These are phyloP conservation scores for Pseudogymnoascus sp. DNA, from an alignment of 2,329 filamentous ascomycete genomes.

Conservation along the genomic window DNA sequence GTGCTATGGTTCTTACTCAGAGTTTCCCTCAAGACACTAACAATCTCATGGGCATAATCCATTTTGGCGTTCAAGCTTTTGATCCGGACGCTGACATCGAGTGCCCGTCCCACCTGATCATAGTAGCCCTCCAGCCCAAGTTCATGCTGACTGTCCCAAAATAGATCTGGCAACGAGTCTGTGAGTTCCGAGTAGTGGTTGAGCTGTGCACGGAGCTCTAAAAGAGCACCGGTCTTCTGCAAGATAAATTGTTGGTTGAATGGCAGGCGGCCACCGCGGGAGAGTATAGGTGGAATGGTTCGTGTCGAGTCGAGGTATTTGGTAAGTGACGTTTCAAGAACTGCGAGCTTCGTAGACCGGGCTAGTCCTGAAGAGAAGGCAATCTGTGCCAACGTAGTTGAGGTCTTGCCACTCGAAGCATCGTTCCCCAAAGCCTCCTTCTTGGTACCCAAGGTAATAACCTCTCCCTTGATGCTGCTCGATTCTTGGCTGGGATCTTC, in stretches of 20 bases:
- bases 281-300: slow-evolving; percentile 69
- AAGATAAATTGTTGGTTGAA: slow-evolving; percentile 72
- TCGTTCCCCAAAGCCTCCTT: slow-evolving; percentile 32
- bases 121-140: slow-evolving; percentile 90
- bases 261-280: slow-evolving; percentile 52
- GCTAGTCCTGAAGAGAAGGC: slow-evolving; percentile 93
- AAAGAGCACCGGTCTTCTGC: slow-evolving; percentile 84
- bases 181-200: slow-evolving; percentile 97
- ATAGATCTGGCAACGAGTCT: slow-evolving; percentile 87
- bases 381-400: slow-evolving; percentile 77
- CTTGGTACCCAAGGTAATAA: slow-evolving; percentile 80
- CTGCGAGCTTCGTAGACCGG: slow-evolving; percentile 84
- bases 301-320: slow-evolving; percentile 83
- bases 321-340: slow-evolving; percentile 73
- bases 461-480: slow-evolving; percentile 75
- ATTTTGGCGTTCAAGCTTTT: slow-evolving; percentile 92
- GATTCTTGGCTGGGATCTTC: slow-evolving; percentile 64
- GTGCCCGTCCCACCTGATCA: slow-evolving; percentile 78
- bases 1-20: slow-evolving; percentile 85
- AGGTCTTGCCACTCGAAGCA: slow-evolving; percentile 28
- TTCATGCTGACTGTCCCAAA: slow-evolving; percentile 89
- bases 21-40: slow-evolving; percentile 76
- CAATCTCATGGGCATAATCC: slow-evolving; percentile 95
- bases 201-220: slow-evolving; percentile 80
- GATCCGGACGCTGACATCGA: slow-evolving; percentile 88